A percentile compares a stretch with the other conserved stretches of the same genome.
Evolutionary conservation across 495 filamentous ascomycete species (phyloP).

Genomic region (Delitschia confertaspora): DNA sequence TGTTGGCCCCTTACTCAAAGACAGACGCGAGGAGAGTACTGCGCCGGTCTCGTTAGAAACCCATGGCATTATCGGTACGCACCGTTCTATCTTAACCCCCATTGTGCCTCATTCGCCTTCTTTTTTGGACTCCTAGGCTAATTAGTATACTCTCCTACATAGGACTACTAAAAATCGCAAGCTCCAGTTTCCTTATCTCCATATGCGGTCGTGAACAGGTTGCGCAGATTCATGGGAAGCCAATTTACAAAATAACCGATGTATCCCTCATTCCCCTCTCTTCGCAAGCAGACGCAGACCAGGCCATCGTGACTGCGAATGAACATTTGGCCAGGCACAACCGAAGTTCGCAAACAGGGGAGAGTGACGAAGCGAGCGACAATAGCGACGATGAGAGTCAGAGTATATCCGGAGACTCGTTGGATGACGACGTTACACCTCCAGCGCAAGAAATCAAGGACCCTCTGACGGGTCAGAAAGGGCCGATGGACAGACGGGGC

Average conservation of each 20-base stretch:
- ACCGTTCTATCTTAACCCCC: conserved; percentile 4
- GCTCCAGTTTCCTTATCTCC: conserved; percentile 66
- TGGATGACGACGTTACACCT: conserved; percentile 28
- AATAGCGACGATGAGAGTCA: conserved; percentile 28
- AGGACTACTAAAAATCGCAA: conserved; percentile 52
- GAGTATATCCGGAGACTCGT: conserved; percentile 22
- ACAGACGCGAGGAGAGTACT: conserved; percentile 37
- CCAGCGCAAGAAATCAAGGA: conserved; percentile 11
- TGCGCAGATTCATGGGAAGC: conserved; percentile 69
- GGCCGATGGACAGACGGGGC: conserved; percentile 37
- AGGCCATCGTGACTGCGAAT: conserved; percentile 57
- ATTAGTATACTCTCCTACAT: conserved; percentile 38
- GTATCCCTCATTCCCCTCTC: conserved; percentile 80
- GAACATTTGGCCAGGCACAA: conserved; percentile 40
- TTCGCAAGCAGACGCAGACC: conserved; percentile 61
- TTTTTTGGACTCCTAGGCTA: too few species aligned
- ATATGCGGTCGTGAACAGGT: conserved; percentile 81
- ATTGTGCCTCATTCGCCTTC: too few species aligned
- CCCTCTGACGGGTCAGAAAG: conserved; percentile 18
- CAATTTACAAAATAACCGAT: conserved; percentile 76
- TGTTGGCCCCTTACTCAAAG: conserved; percentile 40
- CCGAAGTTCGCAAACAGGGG: conserved; percentile 26
- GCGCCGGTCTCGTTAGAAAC: conserved; percentile 51
- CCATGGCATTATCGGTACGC: conserved; percentile 77
- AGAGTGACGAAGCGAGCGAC: conserved; percentile 35